Percentiles rank a stretch among this genome's conserved stretches.
Evolutionary conservation across 2,329 filamentous ascomycete species (phyloP).

Genomic region (Neocatenulostroma microsporum): DNA sequence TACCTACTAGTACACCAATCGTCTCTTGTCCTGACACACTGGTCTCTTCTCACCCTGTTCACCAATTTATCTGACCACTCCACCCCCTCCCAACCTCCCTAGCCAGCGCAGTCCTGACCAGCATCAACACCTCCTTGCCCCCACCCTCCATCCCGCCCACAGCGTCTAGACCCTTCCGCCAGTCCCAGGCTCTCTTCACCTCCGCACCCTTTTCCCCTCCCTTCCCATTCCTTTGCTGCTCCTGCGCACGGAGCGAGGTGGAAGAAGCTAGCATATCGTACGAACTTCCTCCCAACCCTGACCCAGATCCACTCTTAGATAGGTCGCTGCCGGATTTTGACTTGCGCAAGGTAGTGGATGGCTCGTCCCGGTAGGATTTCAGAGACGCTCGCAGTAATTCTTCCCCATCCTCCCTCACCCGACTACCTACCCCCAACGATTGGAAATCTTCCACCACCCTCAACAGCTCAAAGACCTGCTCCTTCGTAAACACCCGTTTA

Average conservation of each 20-base stretch:
- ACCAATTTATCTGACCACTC: constrained; percentile 24
- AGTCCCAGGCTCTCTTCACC: constrained; percentile 57
- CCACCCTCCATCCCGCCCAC: constrained; percentile 47
- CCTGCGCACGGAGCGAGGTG: too few species aligned
- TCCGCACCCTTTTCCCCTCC: constrained; percentile 44
- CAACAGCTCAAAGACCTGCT: constrained; percentile 23
- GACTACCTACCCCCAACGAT: constrained; percentile 15
- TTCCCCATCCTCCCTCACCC: constrained; percentile 24
- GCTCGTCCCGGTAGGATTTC: constrained; percentile 15
- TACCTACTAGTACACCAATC: too few species aligned
- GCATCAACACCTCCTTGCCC: constrained; percentile 62
- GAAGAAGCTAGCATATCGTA: too few species aligned
- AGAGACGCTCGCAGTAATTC: constrained; percentile 20
- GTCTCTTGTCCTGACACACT: too few species aligned
- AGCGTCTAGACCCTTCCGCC: constrained; percentile 44
- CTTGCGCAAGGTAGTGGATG: too few species aligned
- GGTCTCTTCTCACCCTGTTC: too few species aligned
- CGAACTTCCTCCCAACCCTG: too few species aligned
- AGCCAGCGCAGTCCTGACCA: constrained; percentile 65
- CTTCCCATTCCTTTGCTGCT: too few species aligned
- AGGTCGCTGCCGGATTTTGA: too few species aligned
- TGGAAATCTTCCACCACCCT: constrained; percentile 25
- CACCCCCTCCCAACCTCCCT: constrained; percentile 64
- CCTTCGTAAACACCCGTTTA: constrained; percentile 23
- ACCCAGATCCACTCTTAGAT: too few species aligned